Evolutionary conservation across 495 filamentous ascomycete genomes (phyloP).

Genomic region (Baudoinia panamericana): DNA sequence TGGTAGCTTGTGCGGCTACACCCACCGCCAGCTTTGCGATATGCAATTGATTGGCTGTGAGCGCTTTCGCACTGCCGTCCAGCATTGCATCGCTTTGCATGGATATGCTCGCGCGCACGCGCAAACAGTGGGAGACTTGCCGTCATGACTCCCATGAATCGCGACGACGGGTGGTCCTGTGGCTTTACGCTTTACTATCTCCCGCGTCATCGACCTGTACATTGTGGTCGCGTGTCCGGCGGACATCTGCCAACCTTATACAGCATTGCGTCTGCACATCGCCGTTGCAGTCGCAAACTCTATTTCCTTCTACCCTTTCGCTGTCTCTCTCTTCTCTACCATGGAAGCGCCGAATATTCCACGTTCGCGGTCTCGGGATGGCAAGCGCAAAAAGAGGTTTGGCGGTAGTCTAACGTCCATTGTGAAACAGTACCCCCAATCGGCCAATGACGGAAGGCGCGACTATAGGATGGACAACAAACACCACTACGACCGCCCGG

Average conservation of each 20-base stretch:
- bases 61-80: not conserved
- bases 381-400: slow-evolving; percentile 7
- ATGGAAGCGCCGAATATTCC: slow-evolving; percentile 12
- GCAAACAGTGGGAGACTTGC: too few species aligned
- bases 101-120: not conserved
- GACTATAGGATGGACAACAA: not conserved
- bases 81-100: not conserved
- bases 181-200: too few species aligned
- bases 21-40: not conserved
- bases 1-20: not conserved
- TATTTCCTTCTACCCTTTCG: not conserved
- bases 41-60: not conserved
- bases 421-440: slow-evolving; percentile 18
- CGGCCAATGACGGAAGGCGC: slow-evolving; percentile 9
- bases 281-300: not conserved
- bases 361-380: slow-evolving; percentile 9
- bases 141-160: not conserved
- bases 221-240: too few species aligned
- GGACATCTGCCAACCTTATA: too few species aligned
- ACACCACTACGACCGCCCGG: not conserved
- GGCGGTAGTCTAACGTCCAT: slow-evolving; percentile 12
- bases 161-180: too few species aligned
- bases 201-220: too few species aligned
- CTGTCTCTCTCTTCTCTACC: not conserved
- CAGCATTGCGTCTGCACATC: too few species aligned